Base-by-base conservation (phyloP, 2,329 filamentous ascomycete genomes). In the Calcarisporium arbuscula region DNA sequence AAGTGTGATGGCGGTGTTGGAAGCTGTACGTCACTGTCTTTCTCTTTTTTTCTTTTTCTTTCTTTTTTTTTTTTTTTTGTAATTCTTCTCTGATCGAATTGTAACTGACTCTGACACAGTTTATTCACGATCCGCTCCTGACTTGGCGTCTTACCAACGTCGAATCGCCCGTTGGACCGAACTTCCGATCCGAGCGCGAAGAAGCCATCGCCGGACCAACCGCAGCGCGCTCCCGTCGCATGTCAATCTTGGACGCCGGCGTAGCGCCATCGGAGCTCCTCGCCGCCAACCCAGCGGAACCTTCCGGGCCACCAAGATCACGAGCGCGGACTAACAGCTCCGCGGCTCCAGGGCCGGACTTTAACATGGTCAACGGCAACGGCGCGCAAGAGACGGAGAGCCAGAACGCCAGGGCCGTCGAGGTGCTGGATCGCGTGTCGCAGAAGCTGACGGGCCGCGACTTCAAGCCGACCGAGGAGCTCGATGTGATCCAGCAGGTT, bases 41-140 rank as follows among this genome's bases (percentile, higher is more conserved):
- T 7, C 20, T 20, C n/a, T n/a, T n/a, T n/a, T n/a, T n/a, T n/a
- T n/a, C n/a, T n/a, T n/a, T n/a, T n/a, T n/a, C n/a, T n/a, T n/a
- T n/a, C n/a, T n/a, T n/a, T n/a, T n/a, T n/a, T n/a, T n/a, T n/a
- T n/a, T n/a, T n/a, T n/a, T n/a, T n/a, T 15, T 19, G 3, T 14
- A 19, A n/a, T n/a, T n/a, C n/a, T n/a, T 5, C 18, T 28, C 22
- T 7, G 6, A 18, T 10, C 5, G 5, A 5, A 4, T 28, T 30
- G 19, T 29, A 21, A 21, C 25, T 29, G n/a, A 35, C 21, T 30
- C 9, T 6, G 15, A 16, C 9, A 7, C 53, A 92, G 85, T 99
- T 99, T 65, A 95, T 99, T 47, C 94, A 99, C 57, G 92, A 99
- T 58, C 92, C 94, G n/a, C 76, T 99, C 27, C 83, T 98, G 35